Percentiles rank a stretch among this genome's conserved stretches.
Evolutionary conservation across 495 filamentous ascomycete genomes (phyloP).

Genomic region (Hyaloscypha variabilis): DNA sequence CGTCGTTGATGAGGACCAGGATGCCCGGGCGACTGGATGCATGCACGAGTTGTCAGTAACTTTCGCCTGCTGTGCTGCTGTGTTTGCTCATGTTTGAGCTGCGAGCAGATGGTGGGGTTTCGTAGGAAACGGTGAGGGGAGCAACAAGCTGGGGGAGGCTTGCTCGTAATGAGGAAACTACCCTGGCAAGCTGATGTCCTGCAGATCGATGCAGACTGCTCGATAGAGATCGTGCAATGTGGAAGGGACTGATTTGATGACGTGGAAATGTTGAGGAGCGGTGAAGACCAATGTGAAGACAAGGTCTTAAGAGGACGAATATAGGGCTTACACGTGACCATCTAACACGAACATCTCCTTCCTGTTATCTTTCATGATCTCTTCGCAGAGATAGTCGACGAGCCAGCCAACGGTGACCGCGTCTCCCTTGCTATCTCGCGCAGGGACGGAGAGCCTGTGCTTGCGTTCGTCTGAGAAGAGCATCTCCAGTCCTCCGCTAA

Average conservation of each 20-base stretch:
- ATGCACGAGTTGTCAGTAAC: conserved; percentile 17
- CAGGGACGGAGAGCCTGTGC: conserved; percentile 69
- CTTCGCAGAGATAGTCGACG: conserved; percentile 76
- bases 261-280: conserved; percentile 18
- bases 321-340: conserved; percentile 72
- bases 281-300: conserved; percentile 16
- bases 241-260: conserved; percentile 24
- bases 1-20: conserved; percentile 95
- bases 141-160: conserved; percentile 13
- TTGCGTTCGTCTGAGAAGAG: conserved; percentile 83
- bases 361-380: conserved; percentile 82
- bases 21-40: conserved; percentile 84
- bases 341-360: conserved; percentile 90
- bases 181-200: conserved; percentile 33
- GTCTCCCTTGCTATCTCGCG: conserved; percentile 55
- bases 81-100: conserved; percentile 8
- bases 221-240: conserved; percentile 22
- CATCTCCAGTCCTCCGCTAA: conserved; percentile 87
- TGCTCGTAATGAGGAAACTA: conserved; percentile 1
- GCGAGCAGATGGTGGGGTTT: neutral
- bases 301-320: neutral
- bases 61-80: neutral
- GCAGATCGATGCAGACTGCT: conserved; percentile 18
- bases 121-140: conserved; percentile 9
- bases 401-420: conserved; percentile 75